Evolutionary conservation across 1,284 basidiomycete genomes (phyloP).

Genomic region (Trichosporon coremiiforme): DNA sequence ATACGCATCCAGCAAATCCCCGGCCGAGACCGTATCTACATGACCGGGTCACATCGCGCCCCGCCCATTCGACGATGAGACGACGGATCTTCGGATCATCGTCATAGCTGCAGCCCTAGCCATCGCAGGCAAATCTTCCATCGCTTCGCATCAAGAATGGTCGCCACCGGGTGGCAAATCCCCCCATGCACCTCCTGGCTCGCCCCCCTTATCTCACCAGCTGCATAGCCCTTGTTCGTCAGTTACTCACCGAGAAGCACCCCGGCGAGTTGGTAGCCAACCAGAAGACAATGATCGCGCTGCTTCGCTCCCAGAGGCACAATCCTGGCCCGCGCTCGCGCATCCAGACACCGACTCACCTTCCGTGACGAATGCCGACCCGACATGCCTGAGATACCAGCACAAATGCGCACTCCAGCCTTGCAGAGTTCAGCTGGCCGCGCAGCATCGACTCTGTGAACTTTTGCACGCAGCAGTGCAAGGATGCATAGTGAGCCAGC

Average conservation of each 20-base stretch:
- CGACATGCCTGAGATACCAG: not conserved
- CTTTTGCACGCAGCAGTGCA: too few species aligned
- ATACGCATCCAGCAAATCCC: conserved; percentile 3
- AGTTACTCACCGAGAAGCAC: not conserved
- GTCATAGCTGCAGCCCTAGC: not conserved
- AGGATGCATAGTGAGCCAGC: too few species aligned
- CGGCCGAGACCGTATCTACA: conserved; percentile 13
- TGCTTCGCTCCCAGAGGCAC: not conserved
- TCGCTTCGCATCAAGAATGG: not conserved
- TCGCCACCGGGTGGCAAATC: conserved; percentile 14
- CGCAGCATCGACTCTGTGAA: too few species aligned
- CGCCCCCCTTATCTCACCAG: conserved; percentile 4
- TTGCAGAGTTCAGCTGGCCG: not conserved
- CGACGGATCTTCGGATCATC: conserved; percentile 1
- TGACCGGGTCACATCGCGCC: not conserved
- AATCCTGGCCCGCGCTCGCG: not conserved
- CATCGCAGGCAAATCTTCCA: not conserved
- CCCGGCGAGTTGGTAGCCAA: not conserved
- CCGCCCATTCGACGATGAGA: not conserved
- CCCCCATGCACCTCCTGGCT: not conserved
- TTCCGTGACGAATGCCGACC: not conserved
- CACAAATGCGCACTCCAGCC: not conserved
- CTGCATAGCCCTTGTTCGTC: not conserved
- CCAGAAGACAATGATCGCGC: conserved; percentile 9
- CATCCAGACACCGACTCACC: not conserved